These are phyloP conservation scores for Serendipita vermifera DNA, from an alignment of 768 basidiomycete species.

Conservation along the genomic window DNA sequence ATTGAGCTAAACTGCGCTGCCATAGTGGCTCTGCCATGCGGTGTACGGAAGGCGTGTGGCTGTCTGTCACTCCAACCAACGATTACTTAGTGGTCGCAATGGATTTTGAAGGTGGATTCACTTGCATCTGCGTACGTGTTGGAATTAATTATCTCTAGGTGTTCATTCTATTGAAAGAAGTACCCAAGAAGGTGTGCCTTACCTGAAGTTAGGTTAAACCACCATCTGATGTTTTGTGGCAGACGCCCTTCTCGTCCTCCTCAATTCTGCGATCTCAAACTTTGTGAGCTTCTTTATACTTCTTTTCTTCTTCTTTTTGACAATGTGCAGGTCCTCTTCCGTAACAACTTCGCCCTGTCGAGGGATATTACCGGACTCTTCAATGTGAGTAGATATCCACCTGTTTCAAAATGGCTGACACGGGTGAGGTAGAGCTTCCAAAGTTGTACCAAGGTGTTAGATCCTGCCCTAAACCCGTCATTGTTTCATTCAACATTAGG, in stretches of 20 bases:
- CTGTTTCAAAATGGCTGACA: too few relatives aligned
- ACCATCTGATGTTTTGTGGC: too few relatives aligned
- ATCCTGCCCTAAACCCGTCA: constrained; percentile 44
- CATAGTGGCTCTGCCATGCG: constrained; percentile 16
- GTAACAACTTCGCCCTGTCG: constrained; percentile 52
- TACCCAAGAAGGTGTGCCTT: constrained; percentile 32
- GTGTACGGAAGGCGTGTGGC: constrained; percentile 32
- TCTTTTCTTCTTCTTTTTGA: not conserved
- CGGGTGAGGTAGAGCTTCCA: constrained; percentile 18
- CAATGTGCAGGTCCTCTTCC: constrained; percentile 39
- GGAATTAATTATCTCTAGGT: constrained; percentile 22
- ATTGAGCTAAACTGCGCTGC: too few relatives aligned
- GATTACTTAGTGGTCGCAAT: constrained; percentile 43
- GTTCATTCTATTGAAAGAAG: constrained; percentile 54
- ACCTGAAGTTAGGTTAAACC: not conserved
- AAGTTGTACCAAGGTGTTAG: constrained; percentile 29
- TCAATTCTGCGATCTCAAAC: constrained; percentile 55
- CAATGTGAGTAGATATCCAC: constrained; percentile 20
- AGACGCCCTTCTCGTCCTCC: constrained; percentile 48
- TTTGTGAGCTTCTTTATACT: constrained; percentile 26
- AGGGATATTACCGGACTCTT: constrained; percentile 49
- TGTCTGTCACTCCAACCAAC: constrained; percentile 50
- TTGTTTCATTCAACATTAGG: constrained; percentile 46
- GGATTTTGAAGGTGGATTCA: constrained; percentile 42
- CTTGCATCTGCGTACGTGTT: not conserved